phyloP scores from a whole-genome alignment of 495 filamentous ascomycete species.

The Xylaria cubensis region DNA sequence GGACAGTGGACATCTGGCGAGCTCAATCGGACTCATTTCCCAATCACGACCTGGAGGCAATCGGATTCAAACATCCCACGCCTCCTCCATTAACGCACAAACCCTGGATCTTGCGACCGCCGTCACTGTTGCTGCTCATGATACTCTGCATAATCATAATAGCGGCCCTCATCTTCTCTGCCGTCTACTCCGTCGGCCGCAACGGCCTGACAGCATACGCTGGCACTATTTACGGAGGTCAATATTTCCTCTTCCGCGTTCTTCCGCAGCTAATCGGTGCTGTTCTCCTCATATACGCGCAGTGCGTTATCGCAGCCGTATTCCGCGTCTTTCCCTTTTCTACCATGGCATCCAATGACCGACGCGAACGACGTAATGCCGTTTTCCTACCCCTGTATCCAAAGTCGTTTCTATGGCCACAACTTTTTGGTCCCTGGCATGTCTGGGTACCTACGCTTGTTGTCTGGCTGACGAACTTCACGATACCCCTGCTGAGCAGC shows the following conservation, averaged over 20 bases:
- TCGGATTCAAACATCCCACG: constrained; percentile 13
- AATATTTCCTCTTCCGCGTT: constrained; percentile 88
- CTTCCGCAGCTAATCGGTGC: constrained; percentile 79
- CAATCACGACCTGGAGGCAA: constrained; percentile 34
- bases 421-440: constrained; percentile 51
- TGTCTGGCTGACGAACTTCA: constrained; percentile 55
- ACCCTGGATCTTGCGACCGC: constrained; percentile 69
- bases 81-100: constrained; percentile 65
- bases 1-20: constrained; percentile 36
- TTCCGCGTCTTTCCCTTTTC: constrained; percentile 80
- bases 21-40: constrained; percentile 31
- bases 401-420: constrained; percentile 56
- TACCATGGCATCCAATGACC: constrained; percentile 67
- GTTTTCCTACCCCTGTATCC: constrained; percentile 61
- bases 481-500: constrained; percentile 55
- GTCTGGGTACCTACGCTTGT: constrained; percentile 52
- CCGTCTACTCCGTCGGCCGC: constrained; percentile 69
- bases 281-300: constrained; percentile 73
- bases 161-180: constrained; percentile 72
- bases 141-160: constrained; percentile 73
- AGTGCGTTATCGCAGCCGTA: constrained; percentile 76
- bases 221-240: constrained; percentile 64
- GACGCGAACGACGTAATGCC: constrained; percentile 55
- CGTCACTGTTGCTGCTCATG: constrained; percentile 63
- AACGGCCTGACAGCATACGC: constrained; percentile 70